Evolutionary conservation across 371 early-diverging fungal genomes (phyloP).

Genomic region (Capniomyces stellatus): DNA sequence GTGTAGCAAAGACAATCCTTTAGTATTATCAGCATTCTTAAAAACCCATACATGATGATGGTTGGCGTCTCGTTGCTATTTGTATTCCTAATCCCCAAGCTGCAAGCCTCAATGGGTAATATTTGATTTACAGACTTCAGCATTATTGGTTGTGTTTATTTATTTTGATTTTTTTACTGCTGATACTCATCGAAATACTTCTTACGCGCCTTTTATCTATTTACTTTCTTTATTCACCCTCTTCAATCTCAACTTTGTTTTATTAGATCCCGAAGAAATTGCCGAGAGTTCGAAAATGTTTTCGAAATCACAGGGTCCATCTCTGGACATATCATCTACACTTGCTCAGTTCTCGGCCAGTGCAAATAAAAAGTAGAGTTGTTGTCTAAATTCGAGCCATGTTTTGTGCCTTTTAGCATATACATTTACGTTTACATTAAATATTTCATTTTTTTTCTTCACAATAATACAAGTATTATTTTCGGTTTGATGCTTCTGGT

Average conservation of each 20-base stretch:
- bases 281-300: slow-evolving; percentile 1
- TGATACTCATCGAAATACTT: neutral
- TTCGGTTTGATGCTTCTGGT: no score
- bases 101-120: slow-evolving; percentile 27
- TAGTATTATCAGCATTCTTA: slow-evolving; percentile 27
- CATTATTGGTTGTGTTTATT: no score
- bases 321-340: neutral
- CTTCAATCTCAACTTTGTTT: no score
- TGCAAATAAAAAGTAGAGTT: neutral
- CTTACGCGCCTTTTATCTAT: no score
- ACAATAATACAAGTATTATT: no score
- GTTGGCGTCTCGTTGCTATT: slow-evolving; percentile 27
- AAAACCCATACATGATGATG: slow-evolving; percentile 41
- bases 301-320: neutral
- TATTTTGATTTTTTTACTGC: neutral
- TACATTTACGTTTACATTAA: no score
- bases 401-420: no score
- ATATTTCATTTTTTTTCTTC: no score
- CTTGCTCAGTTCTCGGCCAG: neutral
- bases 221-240: no score
- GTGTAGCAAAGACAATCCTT: slow-evolving; percentile 23
- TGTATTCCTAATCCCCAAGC: slow-evolving; percentile 32
- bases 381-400: no score
- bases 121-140: neutral
- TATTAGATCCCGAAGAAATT: neutral